Evolutionary conservation across 169 alveolate genomes (phyloP).

Genomic region (Plasmodium gonderi): DNA sequence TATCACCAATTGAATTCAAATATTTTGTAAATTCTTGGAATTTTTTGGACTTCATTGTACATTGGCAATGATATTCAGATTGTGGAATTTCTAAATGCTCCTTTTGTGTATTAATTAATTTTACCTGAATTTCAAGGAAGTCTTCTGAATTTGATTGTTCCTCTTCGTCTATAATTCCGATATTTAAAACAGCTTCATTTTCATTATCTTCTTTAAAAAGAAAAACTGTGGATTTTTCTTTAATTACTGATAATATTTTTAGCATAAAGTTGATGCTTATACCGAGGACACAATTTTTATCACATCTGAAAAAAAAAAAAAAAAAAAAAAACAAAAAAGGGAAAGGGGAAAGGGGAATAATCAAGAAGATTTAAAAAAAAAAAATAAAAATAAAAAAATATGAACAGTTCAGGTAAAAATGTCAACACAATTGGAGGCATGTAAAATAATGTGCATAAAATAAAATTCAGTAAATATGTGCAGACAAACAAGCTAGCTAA

Average conservation of each 20-base stretch:
- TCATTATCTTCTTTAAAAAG: slow-evolving; percentile 81
- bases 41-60: slow-evolving; percentile 86
- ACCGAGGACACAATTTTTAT: slow-evolving; percentile 85
- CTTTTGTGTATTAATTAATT: slow-evolving; percentile 86
- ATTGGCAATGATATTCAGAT: slow-evolving; percentile 87
- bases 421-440: too few species aligned
- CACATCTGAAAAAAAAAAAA: slow-evolving; percentile 84
- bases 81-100: slow-evolving; percentile 89
- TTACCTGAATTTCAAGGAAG: slow-evolving; percentile 84
- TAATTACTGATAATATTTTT: slow-evolving; percentile 82
- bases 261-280: slow-evolving; percentile 85
- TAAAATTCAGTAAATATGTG: too few species aligned
- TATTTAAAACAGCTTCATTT: slow-evolving; percentile 77
- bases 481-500: neutral
- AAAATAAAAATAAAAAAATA: neutral
- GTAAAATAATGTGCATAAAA: too few species aligned
- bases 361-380: neutral
- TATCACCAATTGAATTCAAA: slow-evolving; percentile 88
- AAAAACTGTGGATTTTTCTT: slow-evolving; percentile 82
- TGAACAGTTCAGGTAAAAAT: neutral
- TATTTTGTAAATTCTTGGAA: slow-evolving; percentile 89
- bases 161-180: slow-evolving; percentile 67
- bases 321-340: neutral
- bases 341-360: neutral
- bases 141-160: slow-evolving; percentile 79